Percentiles rank a stretch among this genome's conserved stretches.
Evolutionary conservation across 179 eudicot genomes (phyloP).

Genomic region (Spinacia oleracea): DNA sequence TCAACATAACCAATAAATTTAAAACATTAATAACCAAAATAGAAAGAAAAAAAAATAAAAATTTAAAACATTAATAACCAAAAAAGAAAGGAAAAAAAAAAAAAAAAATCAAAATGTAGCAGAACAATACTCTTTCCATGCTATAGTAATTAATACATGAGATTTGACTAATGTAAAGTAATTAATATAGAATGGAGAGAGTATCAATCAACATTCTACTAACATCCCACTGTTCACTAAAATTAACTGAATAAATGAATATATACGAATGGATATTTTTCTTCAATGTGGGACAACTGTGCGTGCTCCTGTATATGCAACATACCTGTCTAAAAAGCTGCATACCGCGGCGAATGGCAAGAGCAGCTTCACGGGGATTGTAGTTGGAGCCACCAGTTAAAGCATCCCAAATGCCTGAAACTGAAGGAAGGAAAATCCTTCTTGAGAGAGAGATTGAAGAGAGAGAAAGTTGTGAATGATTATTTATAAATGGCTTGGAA

Average conservation of each 20-base stretch:
- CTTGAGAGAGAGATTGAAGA: conserved; percentile 35
- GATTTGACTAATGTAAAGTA: too few species aligned
- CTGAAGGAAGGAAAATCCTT: conserved; percentile 50
- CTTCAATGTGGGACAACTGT: not conserved
- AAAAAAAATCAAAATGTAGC: not conserved
- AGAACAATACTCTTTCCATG: too few species aligned
- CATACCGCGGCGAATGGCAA: conserved; percentile 77
- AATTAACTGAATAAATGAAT: not conserved
- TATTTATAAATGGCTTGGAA: conserved; percentile 11
- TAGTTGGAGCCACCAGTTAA: conserved; percentile 46
- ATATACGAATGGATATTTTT: not conserved
- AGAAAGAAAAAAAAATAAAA: not conserved
- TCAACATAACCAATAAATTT: not conserved
- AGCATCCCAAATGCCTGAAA: conserved; percentile 71
- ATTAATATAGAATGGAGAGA: too few species aligned
- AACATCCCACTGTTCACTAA: not conserved
- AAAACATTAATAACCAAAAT: not conserved
- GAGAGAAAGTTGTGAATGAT: conserved; percentile 13
- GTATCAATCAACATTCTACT: too few species aligned
- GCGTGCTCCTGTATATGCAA: not conserved
- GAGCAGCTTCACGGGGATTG: conserved; percentile 48
- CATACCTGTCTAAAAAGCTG: conserved; percentile 65
- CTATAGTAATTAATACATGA: too few species aligned
- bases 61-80: not conserved
- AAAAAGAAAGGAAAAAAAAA: not conserved